Evolutionary conservation across 2,329 filamentous ascomycete species (phyloP), one percentile per base, ranked within the genome.

Genomic region (Fusarium pseudograminearum): DNA sequence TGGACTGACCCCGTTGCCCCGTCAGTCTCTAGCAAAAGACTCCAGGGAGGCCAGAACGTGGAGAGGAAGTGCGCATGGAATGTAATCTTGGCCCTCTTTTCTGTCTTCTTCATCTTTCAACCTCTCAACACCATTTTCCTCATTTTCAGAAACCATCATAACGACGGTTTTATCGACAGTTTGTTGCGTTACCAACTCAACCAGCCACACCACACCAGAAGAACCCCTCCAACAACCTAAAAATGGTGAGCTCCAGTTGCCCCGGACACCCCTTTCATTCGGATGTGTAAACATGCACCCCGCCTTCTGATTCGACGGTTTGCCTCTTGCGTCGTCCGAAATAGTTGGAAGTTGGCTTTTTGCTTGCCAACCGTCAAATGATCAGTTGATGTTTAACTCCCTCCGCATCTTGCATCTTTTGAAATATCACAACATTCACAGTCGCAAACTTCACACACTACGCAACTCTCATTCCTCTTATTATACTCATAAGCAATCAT

Each of bases 191-290:
- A 65, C 52, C 47, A 57, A 73, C 62, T 56, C 62, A 61, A 71
- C 38, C 47, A 68, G 63, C 69, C 52, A 59, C 61, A 61, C 59
- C 30, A 33, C 20, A 56, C 20, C 57, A 34, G 54, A 47, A 60
- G 11, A 34, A 62, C 58, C 54, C 61, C 42, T 59, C 55, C 58
- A 61, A 67, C 57, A 57, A 62, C 61, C 68, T 70, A 65, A 78
- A 73, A 77, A 80, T 80, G 78, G 78, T 80, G 76, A 80, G 78
- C 55, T 61, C 44, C 46, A 60, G 67, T 80, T 78, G 77, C 75
- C 76, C 76, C 73, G 73, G 73, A 61, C 76, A 77, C 73, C 77
- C 60, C 54, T 54, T 65, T 65, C 28, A 45, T 68, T 66, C 45
- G 40, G 47, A 52, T 24, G 67, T 66, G 76, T 79, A 78, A 79